These are phyloP conservation scores for Raphidocelis subcapitata DNA, from an alignment of 139 green algal species.

Conservation along the genomic window DNA sequence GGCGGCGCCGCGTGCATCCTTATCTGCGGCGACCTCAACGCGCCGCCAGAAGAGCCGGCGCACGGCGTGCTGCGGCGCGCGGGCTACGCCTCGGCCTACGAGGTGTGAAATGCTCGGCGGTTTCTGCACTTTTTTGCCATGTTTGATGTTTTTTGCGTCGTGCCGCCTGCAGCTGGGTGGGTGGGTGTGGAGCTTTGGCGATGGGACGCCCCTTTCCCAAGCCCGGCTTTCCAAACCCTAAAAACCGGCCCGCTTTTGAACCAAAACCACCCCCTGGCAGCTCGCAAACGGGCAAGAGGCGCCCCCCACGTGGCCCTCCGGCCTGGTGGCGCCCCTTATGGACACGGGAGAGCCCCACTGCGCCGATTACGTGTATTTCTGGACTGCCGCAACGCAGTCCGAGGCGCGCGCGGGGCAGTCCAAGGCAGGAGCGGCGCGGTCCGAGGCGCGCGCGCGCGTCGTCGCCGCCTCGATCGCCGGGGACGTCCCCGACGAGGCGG, in stretches of 20 bases:
- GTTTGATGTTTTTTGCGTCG: not conserved
- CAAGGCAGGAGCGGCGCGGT: slow-evolving; percentile 7
- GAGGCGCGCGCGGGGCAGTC: too few species aligned
- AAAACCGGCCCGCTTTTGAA: too few species aligned
- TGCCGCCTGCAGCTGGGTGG: not conserved
- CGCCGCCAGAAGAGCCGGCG: slow-evolving; percentile 30
- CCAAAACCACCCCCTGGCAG: too few species aligned
- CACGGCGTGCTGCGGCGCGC: slow-evolving; percentile 20
- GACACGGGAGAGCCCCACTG: slow-evolving; percentile 42
- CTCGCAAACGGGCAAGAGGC: slow-evolving; percentile 31
- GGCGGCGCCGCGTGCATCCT: slow-evolving; percentile 31
- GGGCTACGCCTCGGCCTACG: slow-evolving; percentile 38
- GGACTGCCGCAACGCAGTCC: slow-evolving; percentile 15
- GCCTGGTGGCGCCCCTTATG: slow-evolving; percentile 48
- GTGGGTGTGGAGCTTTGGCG: not conserved
- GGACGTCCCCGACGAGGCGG: slow-evolving; percentile 1
- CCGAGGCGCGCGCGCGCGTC: slow-evolving; percentile 5
- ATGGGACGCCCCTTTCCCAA: too few species aligned
- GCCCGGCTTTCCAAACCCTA: not conserved
- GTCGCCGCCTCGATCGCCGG: too few species aligned
- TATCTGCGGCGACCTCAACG: slow-evolving; percentile 50
- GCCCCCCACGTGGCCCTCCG: slow-evolving; percentile 40
- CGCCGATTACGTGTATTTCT: slow-evolving; percentile 51
- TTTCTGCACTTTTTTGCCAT: too few species aligned
- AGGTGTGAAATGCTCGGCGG: too few species aligned